Evolutionary conservation across 2,329 filamentous ascomycete genomes (phyloP), one percentile per base, ranked within the genome.

Genomic region (Monosporascus sp.): DNA sequence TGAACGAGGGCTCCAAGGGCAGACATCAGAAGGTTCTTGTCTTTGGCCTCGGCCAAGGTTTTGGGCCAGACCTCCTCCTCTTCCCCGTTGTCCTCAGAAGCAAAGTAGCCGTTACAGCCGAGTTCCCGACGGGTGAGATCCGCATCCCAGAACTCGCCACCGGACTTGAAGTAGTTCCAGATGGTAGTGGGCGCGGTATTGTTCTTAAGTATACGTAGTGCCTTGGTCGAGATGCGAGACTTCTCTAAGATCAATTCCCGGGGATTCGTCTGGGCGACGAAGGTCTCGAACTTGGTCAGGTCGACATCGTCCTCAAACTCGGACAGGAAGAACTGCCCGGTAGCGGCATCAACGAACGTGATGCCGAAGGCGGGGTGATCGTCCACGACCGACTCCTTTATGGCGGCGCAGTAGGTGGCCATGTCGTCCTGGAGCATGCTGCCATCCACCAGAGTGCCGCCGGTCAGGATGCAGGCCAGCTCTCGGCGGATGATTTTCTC

Each of bases 381-480:
- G 56, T 94, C 84, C 1, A 83, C 75, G 11, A 88, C 76, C 1
- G 83, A 82, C 67, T 93, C 88, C 68, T 99, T 99, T 73, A 99
- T 94, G 2, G 94, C 89, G 50, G 94, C 90, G 68, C 94, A 99
- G 70, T 90, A 97, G 0, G 91, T 96, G 2, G 94, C 90, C 87
- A 96, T 96, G 69, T 99, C 94, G 65, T 96, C 90, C 69, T 97
- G 93, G 41, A 99, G 82, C 94, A 99, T 99, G 60, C 89, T 86
- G 17, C 90, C 92, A 56, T 99, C 94, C 5, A 99, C 93, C 1
- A 99, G 81, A 0, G 94, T 99, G 35, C 94, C 94, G 7, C 87
- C 86, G 0, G 94, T 99, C 27, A 99, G 78, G 14, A 99, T 90
- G 62, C 90, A 94, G 1, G 92, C 87, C 37, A 99, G 77, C 70